Evolutionary conservation across 345 rosid species (phyloP), one percentile per base, ranked within the genome.

Genomic region (Pugionium cornutum): DNA sequence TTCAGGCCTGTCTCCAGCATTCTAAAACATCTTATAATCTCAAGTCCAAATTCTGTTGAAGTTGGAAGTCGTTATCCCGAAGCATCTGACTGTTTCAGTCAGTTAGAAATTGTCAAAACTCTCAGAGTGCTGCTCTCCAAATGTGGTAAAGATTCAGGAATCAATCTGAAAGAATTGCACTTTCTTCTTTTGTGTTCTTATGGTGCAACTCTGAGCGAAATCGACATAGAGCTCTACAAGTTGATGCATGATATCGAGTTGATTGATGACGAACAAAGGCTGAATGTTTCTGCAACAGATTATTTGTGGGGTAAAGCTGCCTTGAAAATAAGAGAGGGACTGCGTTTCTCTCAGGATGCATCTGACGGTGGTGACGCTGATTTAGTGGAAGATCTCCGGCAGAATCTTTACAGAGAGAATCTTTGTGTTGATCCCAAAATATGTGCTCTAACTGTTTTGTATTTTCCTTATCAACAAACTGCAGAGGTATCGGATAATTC

Each of bases 271-370:
- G 72, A 80, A 5, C 68, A 69, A 39, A 55, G 34, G 35, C 72
- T 77, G 64, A 72, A 74, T 54, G 68, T 78, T 69, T 69, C 80
- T 58, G 82, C 78, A 70, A 64, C 80, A 78, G 80, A 81, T 75
- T 84, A 75, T 78, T 75, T 88, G 49, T 94, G 99, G 97, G 99
- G 96, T 68, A 77, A 54, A 69, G 85, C 95, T 73, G 81, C 88
- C 68, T 57, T 65, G 51, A 82, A 73, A 83, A 53, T 81, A 44
- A 80, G 80, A 77, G 84, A 83, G 73, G 95, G 72, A 67, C 51
- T 71, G 62, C 71, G 64, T 62, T 33, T 83, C 70, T 81, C 82
- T 68, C 78, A 68, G 75, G 75, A 69, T 35, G 37, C 78, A 57
- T 77, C 83, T 65, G 59, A 72, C 54, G 55, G 34, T 67, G 69